These are phyloP conservation scores for Dioscorea dumetorum DNA, from an alignment of 106 monocot species.

Conservation along the genomic window DNA sequence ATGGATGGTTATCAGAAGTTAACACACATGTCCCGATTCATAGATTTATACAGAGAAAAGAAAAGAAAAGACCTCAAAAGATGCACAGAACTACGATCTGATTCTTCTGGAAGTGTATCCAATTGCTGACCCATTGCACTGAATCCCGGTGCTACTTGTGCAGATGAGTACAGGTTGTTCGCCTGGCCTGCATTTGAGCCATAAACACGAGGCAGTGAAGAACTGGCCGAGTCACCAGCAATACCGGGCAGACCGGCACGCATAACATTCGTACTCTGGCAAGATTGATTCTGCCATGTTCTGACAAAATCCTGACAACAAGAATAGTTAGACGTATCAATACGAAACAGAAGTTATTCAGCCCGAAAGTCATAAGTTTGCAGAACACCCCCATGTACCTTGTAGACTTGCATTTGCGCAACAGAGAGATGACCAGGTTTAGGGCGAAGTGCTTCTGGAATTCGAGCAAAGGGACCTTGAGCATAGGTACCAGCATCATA, in stretches of 20 bases:
- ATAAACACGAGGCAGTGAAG: constrained; percentile 37
- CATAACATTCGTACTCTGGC: constrained; percentile 49
- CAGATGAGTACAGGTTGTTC: constrained; percentile 25
- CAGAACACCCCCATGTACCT: constrained; percentile 29
- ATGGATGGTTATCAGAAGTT: not conserved
- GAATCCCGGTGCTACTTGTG: constrained; percentile 49
- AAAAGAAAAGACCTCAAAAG: constrained; percentile 26
- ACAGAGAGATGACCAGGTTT: constrained; percentile 73
- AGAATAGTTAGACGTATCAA: not conserved
- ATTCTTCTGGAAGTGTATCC: constrained; percentile 47
- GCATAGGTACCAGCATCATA: constrained; percentile 74
- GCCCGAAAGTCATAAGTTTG: not conserved
- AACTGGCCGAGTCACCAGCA: constrained; percentile 29
- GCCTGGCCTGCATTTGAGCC: constrained; percentile 35
- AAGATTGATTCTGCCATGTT: constrained; percentile 69
- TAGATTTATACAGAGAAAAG: not conserved
- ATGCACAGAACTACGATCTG: constrained; percentile 35
- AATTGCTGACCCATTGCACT: constrained; percentile 32
- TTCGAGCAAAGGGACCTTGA: constrained; percentile 65
- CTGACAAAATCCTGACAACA: constrained; percentile 76
- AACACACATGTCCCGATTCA: not conserved
- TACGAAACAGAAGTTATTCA: not conserved
- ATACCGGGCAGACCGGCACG: constrained; percentile 29
- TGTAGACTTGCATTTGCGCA: constrained; percentile 77
- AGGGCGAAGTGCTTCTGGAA: constrained; percentile 90